A percentile compares a stretch with the other conserved stretches of the same genome.
phyloP scores from a whole-genome alignment of 495 filamentous ascomycete genomes.

The Aspergillus heteromorphus region DNA sequence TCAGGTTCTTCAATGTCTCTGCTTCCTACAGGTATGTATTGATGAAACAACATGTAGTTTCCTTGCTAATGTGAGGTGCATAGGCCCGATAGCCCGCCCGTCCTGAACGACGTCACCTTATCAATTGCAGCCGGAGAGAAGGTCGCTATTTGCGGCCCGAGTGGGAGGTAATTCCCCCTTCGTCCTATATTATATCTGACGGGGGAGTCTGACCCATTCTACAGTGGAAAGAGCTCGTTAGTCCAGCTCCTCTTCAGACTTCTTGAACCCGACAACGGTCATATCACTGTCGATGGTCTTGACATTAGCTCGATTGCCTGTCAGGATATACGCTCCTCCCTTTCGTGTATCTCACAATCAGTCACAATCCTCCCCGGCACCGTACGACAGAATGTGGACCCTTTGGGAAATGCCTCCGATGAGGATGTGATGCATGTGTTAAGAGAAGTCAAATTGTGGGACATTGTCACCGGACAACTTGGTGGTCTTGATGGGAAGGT shows the following conservation, averaged over 20 bases:
- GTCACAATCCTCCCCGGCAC: not conserved
- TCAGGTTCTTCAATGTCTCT: not conserved
- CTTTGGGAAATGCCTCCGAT: not conserved
- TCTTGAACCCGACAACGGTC: constrained; percentile 19
- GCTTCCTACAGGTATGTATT: not conserved
- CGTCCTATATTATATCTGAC: no score
- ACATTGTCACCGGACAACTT: not conserved
- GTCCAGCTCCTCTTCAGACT: constrained; percentile 24
- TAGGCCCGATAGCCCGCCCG: not conserved
- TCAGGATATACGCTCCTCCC: not conserved
- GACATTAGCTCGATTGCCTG: not conserved
- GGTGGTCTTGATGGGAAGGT: not conserved
- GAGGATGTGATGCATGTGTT: not conserved
- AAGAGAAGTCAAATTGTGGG: not conserved
- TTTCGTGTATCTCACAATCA: not conserved
- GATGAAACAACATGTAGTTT: no score
- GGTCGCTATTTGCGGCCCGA: not conserved
- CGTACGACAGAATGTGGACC: not conserved
- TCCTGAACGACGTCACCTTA: not conserved
- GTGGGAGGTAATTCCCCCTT: not conserved
- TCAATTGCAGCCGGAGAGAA: not conserved
- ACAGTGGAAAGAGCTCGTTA: constrained; percentile 30
- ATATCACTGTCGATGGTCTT: constrained; percentile 12
- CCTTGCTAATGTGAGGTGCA: not conserved
- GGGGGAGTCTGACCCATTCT: no score